These are phyloP conservation scores for Aspergillus jensenii DNA, from an alignment of 2,329 filamentous ascomycete species.

Conservation along the genomic window DNA sequence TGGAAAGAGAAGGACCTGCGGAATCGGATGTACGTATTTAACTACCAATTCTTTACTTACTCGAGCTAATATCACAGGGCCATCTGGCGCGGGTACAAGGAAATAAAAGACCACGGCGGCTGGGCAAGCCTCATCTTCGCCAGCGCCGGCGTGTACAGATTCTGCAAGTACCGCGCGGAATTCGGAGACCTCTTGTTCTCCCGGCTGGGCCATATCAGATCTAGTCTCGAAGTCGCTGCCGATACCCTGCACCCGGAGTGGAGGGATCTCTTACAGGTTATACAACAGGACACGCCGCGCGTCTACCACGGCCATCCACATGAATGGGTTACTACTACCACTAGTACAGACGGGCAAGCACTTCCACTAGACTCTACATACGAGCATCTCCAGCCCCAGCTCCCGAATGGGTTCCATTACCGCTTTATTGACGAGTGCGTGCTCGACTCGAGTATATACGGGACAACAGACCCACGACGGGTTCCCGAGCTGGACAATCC, in stretches of 20 bases:
- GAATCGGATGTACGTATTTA: conserved; percentile 37
- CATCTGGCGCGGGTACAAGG: conserved; percentile 60
- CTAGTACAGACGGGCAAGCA: conserved; percentile 1
- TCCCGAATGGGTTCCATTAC: conserved; percentile 21
- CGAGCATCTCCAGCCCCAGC: conserved; percentile 17
- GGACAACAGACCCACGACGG: conserved; percentile 51
- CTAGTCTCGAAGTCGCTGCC: conserved; percentile 54
- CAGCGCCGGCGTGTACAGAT: conserved; percentile 58
- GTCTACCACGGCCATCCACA: conserved; percentile 26
- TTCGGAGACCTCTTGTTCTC: conserved; percentile 54
- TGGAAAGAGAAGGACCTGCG: conserved; percentile 60
- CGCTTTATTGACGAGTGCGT: conserved; percentile 45
- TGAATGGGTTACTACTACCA: conserved; percentile 24
- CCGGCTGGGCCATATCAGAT: conserved; percentile 45
- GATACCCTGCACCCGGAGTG: conserved; percentile 56
- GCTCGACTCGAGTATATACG: conserved; percentile 52
- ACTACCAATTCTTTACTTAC: background rate
- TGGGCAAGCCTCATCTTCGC: conserved; percentile 59
- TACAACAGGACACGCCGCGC: conserved; percentile 16
- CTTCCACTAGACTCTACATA: conserved; percentile 23
- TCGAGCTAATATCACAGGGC: conserved; percentile 23
- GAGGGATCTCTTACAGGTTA: conserved; percentile 44
- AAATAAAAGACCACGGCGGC: conserved; percentile 58
- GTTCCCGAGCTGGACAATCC: conserved; percentile 29
- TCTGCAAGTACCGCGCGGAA: conserved; percentile 60